Conservation (phyloP, 352 stramenopile species). For the Globisporangium parvum region DNA sequence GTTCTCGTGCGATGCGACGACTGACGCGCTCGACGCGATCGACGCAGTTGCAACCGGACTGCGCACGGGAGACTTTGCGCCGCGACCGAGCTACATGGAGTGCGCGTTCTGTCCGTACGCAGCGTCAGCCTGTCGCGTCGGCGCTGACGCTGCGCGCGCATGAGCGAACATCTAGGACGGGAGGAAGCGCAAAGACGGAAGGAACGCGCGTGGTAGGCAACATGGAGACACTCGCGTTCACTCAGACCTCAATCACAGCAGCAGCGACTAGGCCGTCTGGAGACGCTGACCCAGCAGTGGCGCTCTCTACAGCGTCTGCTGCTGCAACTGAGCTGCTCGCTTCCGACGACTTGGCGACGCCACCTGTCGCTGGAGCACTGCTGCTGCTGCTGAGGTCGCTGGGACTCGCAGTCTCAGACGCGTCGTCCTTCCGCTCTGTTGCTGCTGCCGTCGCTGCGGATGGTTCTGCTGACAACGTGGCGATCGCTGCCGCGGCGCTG, state of each 20-base stretch:
- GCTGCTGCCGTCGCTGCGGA: background rate
- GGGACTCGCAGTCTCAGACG: background rate
- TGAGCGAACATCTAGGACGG: background rate
- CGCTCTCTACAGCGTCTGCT: too few species aligned
- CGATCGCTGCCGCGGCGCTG: background rate
- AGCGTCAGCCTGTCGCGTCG: slow-evolving; percentile 42
- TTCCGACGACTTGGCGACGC: background rate
- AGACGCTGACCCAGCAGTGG: too few species aligned
- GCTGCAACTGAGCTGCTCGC: background rate
- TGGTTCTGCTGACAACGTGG: background rate
- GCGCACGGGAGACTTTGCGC: slow-evolving; percentile 41
- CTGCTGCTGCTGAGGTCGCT: too few species aligned
- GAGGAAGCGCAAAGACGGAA: background rate
- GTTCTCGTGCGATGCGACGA: slow-evolving; percentile 23
- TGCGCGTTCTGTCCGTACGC: slow-evolving; percentile 73
- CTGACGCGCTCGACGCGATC: slow-evolving; percentile 34
- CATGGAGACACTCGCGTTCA: too few species aligned
- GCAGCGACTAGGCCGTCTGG: too few species aligned
- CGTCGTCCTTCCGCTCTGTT: background rate
- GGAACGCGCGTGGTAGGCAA: background rate
- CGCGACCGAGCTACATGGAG: slow-evolving; percentile 49
- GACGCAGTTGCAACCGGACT: slow-evolving; percentile 29
- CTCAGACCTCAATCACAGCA: slow-evolving; percentile 4
- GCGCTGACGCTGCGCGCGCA: slow-evolving; percentile 8
- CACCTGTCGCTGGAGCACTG: too few species aligned